These are phyloP conservation scores for Allium fistulosum DNA, from an alignment of 106 monocot genomes.

Conservation along the genomic window DNA sequence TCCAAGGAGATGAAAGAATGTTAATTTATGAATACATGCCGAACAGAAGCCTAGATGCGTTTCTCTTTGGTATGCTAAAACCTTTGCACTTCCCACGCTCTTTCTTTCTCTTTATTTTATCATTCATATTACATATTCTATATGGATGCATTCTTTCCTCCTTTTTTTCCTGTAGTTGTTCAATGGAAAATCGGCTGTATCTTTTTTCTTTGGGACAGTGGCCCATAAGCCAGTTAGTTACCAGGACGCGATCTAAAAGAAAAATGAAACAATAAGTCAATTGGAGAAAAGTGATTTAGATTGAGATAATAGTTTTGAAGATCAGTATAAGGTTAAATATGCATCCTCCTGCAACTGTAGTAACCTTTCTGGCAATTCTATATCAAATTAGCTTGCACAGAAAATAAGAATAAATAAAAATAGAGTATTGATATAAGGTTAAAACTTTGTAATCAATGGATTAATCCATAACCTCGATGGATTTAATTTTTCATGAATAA, in stretches of 20 bases:
- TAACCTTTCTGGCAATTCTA: no score
- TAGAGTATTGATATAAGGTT: no score
- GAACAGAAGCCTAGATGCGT: constrained; percentile 25
- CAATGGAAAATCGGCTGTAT: not conserved
- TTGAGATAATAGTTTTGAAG: no score
- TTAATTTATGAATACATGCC: constrained; percentile 30
- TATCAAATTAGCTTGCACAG: no score
- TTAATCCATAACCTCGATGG: no score
- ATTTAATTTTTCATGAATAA: no score
- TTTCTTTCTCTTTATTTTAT: not conserved
- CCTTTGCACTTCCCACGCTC: not conserved
- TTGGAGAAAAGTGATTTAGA: no score
- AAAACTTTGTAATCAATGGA: no score
- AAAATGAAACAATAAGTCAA: no score
- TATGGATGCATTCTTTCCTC: not conserved
- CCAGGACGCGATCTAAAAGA: not conserved
- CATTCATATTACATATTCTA: not conserved
- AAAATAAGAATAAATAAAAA: no score
- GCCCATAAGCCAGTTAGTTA: not conserved
- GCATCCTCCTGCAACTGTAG: no score
- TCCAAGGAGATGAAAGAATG: constrained; percentile 20
- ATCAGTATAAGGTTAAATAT: no score
- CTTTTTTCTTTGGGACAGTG: not conserved
- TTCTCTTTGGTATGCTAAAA: constrained; percentile 18
- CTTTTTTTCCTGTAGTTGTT: not conserved